These are phyloP conservation scores for Cladorrhinum samala DNA, from an alignment of 495 filamentous ascomycete species.

Conservation along the genomic window DNA sequence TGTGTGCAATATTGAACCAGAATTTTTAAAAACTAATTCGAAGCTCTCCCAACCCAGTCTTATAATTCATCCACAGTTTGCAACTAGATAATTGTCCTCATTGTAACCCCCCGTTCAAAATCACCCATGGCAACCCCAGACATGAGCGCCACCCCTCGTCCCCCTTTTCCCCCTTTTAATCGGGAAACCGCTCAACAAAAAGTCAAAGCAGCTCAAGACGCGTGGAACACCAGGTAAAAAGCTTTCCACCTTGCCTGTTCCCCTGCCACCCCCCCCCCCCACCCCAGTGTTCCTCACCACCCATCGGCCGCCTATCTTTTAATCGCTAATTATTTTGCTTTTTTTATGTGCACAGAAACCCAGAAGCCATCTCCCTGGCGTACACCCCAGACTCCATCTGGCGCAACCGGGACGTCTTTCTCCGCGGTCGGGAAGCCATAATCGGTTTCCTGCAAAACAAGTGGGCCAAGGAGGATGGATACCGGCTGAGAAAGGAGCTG, in stretches of 20 bases:
- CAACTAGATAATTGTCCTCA: too few relatives aligned
- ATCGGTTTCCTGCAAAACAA: conserved; percentile 68
- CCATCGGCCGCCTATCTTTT: too few relatives aligned
- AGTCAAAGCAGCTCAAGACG: conserved; percentile 78
- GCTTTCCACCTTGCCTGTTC: neutral
- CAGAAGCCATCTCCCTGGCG: conserved; percentile 55
- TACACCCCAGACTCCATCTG: conserved; percentile 78
- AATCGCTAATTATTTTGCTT: too few relatives aligned
- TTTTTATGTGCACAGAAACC: too few relatives aligned
- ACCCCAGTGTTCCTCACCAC: too few relatives aligned
- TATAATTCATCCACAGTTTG: too few relatives aligned
- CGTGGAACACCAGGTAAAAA: conserved; percentile 75
- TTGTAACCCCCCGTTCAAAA: too few relatives aligned
- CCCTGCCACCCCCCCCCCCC: neutral
- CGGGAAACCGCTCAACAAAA: conserved; percentile 64
- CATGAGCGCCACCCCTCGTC: neutral
- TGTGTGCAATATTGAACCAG: too few relatives aligned
- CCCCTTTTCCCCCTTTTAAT: conserved; percentile 75
- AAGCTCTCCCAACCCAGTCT: too few relatives aligned
- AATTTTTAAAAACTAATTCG: too few relatives aligned
- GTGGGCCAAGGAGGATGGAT: conserved; percentile 68
- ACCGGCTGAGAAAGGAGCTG: conserved; percentile 79
- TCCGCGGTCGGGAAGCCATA: conserved; percentile 63
- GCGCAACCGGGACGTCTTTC: conserved; percentile 71
- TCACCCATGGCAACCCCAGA: too few relatives aligned